Base-by-base conservation (phyloP, 345 rosid genomes). In the Aegle marmelos region DNA sequence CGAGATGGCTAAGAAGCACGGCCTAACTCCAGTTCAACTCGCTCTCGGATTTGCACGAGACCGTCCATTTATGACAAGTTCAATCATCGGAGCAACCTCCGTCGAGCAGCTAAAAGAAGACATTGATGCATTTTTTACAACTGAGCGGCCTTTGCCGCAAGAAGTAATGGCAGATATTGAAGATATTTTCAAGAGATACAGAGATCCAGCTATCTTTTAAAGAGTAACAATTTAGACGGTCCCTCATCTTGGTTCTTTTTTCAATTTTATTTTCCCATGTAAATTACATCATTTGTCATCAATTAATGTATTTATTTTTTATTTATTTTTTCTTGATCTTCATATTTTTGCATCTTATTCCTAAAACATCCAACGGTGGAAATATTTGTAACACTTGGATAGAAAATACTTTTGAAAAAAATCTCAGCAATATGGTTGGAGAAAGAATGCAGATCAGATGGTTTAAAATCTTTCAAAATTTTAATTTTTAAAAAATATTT, bases 21-120 rank as follows among this genome's bases (percentile, higher is more conserved):
- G 98, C 50, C 82, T 93, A 73, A 91, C 87, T 70, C 97, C 88
- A 0, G 92, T 95, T 39, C 85, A 93, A 83, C 87, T 93, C 63
- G 95, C 98, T 1, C 91, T 93, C 1, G 94, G 91, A 50, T 93
- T 93, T 73, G 92, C 78, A 11, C 78, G 99, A 68, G 99, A 95
- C 77, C 88, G 89, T 2, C 93, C 98, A 0, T 93, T 92, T 77
- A 87, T 93, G 90, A 86, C 92, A 0, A 93, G 97, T 82, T 86
- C 95, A 7, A 93, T 95, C 72, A 84, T 91, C 1, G 98, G 99
- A 4, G 88, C 97, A 45, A 94, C 98, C 76, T 94, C 97, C 0
- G 78, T 93, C 0, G 87, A 85, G 30, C 99, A 95, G 66, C 83
- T 93, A 6, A 91, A 91, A 78, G 99, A 95, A 86, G 93, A 95